phyloP scores from a whole-genome alignment of 176 grass and related monocot genomes.

The Ensete glaucum region DNA sequence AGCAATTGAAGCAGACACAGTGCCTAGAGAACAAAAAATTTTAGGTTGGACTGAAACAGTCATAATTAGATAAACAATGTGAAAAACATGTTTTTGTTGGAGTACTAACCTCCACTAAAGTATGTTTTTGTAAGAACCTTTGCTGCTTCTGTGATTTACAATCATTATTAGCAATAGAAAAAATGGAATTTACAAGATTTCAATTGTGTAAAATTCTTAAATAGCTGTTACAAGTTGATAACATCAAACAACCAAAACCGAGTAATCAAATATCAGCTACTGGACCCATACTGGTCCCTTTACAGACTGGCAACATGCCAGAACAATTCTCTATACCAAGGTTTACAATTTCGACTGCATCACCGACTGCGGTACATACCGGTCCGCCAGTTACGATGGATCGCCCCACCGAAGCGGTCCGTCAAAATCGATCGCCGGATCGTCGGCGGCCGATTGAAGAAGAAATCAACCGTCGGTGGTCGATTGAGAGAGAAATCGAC shows the following conservation, averaged over 20 bases:
- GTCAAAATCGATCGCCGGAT: too few species aligned
- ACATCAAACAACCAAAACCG: background rate
- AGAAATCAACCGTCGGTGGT: too few species aligned
- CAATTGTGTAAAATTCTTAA: background rate
- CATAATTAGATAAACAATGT: conserved; percentile 4
- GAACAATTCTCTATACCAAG: too few species aligned
- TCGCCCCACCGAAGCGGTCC: too few species aligned
- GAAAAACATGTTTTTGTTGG: background rate
- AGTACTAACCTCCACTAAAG: conserved; percentile 87
- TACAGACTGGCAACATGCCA: too few species aligned
- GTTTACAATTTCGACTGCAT: too few species aligned
- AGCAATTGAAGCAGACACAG: conserved; percentile 81
- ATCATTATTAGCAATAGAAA: conserved; percentile 21
- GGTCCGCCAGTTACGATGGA: too few species aligned
- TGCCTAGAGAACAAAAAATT: conserved; percentile 42
- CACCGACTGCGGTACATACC: too few species aligned
- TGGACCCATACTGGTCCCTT: too few species aligned
- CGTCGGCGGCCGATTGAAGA: too few species aligned
- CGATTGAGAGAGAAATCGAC: too few species aligned
- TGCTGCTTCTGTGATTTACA: conserved; percentile 66
- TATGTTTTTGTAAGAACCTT: conserved; percentile 68
- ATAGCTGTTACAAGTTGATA: background rate
- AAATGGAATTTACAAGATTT: conserved; percentile 8
- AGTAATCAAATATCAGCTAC: background rate
- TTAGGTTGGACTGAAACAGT: conserved; percentile 15